These are phyloP conservation scores for Fusarium floridanum DNA, from an alignment of 2,329 filamentous ascomycete species.

Conservation along the genomic window DNA sequence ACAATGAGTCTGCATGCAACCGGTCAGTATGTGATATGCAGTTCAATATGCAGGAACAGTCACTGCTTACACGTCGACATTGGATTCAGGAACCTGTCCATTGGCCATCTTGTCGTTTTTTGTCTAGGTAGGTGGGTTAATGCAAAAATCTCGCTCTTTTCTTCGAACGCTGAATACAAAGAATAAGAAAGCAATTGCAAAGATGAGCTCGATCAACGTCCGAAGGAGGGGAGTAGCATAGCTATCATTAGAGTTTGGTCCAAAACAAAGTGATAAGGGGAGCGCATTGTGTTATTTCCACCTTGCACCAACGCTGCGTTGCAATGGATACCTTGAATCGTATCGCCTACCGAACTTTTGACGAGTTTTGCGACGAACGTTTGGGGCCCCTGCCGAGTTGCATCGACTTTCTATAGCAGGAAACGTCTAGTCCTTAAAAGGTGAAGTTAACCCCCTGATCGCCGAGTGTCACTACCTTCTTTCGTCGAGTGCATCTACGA, in stretches of 20 bases:
- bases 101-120: conserved; percentile 12
- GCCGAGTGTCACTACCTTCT: neutral
- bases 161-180: neutral
- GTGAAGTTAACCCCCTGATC: neutral
- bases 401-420: neutral
- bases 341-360: neutral
- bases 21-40: neutral
- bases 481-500: neutral
- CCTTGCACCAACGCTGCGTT: neutral
- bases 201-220: neutral
- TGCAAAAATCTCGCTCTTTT: neutral
- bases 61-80: conserved; percentile 17
- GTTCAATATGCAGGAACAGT: neutral
- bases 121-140: neutral
- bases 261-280: neutral
- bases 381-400: neutral
- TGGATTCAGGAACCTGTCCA: conserved; percentile 6
- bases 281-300: neutral
- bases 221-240: neutral
- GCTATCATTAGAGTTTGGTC: neutral
- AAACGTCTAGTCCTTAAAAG: neutral
- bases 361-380: neutral
- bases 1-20: conserved; percentile 13
- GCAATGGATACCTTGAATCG: neutral
- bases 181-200: neutral